A percentile compares a stretch with the other conserved stretches of the same genome.
Evolutionary conservation across 176 grass and related monocot species (phyloP).

Genomic region (Oryza meridionalis): DNA sequence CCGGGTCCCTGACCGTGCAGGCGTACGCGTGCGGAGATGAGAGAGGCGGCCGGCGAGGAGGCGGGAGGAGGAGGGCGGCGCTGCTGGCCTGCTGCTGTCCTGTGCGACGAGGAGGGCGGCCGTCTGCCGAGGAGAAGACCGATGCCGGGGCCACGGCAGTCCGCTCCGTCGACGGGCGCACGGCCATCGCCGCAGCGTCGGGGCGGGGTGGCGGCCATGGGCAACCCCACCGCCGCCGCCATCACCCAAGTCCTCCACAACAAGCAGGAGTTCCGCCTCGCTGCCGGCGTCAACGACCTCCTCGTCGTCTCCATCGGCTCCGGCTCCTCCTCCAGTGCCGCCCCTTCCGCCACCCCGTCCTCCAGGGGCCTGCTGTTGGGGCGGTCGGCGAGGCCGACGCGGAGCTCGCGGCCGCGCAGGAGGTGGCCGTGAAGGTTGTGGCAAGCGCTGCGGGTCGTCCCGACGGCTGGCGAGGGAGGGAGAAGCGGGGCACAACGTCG

Average conservation of each 20-base stretch:
- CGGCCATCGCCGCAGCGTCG: constrained; percentile 55
- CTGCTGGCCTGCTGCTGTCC: too few relatives aligned
- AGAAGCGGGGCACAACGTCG: too few relatives aligned
- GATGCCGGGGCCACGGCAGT: not conserved
- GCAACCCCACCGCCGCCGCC: constrained; percentile 75
- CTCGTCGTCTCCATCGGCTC: constrained; percentile 79
- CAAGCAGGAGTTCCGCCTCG: constrained; percentile 89
- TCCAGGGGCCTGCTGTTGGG: too few relatives aligned
- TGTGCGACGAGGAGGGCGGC: too few relatives aligned
- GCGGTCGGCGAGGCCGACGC: too few relatives aligned
- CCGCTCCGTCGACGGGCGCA: constrained; percentile 50
- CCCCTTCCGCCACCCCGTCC: not conserved
- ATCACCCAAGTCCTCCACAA: constrained; percentile 88
- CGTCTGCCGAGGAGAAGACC: too few relatives aligned
- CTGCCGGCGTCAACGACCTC: constrained; percentile 71
- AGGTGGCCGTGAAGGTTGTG: too few relatives aligned
- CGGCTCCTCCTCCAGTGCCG: constrained; percentile 14
- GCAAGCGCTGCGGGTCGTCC: too few relatives aligned
- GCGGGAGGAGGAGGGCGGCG: too few relatives aligned
- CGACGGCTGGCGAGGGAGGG: too few relatives aligned
- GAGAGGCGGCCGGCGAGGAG: too few relatives aligned
- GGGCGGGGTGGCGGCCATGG: constrained; percentile 73
- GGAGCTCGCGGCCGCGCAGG: too few relatives aligned
- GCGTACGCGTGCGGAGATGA: constrained; percentile 38
- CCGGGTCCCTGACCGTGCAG: constrained; percentile 45